Percentiles rank a stretch among this genome's conserved stretches.
Evolutionary conservation across 2,329 filamentous ascomycete genomes (phyloP).

Genomic region (Ophiostoma himal-ulmi): DNA sequence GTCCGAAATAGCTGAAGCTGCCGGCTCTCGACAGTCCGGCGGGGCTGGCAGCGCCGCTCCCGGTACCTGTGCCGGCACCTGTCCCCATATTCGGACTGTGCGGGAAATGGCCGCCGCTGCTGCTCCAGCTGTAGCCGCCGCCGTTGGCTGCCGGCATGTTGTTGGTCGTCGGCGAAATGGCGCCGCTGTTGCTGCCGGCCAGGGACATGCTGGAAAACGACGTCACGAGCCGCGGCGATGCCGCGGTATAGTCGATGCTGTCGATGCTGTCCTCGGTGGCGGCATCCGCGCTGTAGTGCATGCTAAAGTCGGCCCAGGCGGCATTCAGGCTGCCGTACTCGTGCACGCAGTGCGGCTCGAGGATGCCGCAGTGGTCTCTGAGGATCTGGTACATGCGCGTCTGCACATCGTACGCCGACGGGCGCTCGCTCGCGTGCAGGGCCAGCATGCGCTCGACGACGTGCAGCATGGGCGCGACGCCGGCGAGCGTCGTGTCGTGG

Average conservation of each 20-base stretch:
- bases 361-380: constrained; percentile 42
- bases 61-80: not conserved
- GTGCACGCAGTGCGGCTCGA: constrained; percentile 51
- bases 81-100: not conserved
- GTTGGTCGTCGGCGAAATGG: constrained; percentile 14
- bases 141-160: not conserved
- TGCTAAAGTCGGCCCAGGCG: constrained; percentile 15
- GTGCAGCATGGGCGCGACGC: constrained; percentile 48
- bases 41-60: not conserved
- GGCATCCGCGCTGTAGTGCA: not conserved
- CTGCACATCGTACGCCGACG: constrained; percentile 48
- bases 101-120: constrained; percentile 10
- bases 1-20: not conserved
- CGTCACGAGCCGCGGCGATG: not conserved
- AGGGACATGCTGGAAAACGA: not conserved
- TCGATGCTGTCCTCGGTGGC: not conserved
- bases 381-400: constrained; percentile 49
- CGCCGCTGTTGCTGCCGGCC: not conserved
- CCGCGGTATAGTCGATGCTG: not conserved
- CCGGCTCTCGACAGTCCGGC: not conserved
- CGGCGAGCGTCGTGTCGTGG: constrained; percentile 40
- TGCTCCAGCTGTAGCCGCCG: constrained; percentile 20
- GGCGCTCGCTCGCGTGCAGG: constrained; percentile 47
- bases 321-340: constrained; percentile 35
- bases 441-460: constrained; percentile 52